Evolutionary conservation across 176 grass and related monocot genomes (phyloP).

Genomic region (Poa annua): DNA sequence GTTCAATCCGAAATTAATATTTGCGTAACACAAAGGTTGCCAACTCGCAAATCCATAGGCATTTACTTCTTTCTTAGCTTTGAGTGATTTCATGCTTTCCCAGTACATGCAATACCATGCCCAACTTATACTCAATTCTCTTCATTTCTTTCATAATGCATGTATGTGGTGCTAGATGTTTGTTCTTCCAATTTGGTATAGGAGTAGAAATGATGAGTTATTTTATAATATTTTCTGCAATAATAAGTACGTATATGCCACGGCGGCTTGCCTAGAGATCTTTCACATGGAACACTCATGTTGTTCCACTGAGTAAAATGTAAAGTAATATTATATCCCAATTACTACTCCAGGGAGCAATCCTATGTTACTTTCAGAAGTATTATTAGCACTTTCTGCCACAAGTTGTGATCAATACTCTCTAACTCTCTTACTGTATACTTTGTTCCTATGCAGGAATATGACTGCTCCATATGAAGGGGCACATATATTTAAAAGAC

Average conservation of each 20-base stretch:
- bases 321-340: not conserved
- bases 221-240: slow-evolving; percentile 12
- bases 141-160: not conserved
- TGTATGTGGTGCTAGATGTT: not conserved
- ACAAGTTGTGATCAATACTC: not conserved
- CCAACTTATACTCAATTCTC: not conserved
- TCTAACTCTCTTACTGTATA: not conserved
- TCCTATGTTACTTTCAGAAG: not conserved
- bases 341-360: not conserved
- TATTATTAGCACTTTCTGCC: not conserved
- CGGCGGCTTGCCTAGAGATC: not conserved
- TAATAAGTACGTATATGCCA: not conserved
- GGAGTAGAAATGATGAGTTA: not conserved
- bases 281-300: not conserved
- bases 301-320: not conserved
- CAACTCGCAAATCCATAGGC: not conserved
- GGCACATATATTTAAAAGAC: not conserved
- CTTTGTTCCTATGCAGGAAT: not conserved
- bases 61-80: not conserved
- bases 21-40: too few relatives aligned
- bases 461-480: not conserved
- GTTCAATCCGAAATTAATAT: not conserved
- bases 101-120: slow-evolving; percentile 7
- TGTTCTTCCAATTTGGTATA: not conserved
- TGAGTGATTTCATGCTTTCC: not conserved